Conservation (phyloP, 345 rosid genomes). For the Linum trigynum region DNA sequence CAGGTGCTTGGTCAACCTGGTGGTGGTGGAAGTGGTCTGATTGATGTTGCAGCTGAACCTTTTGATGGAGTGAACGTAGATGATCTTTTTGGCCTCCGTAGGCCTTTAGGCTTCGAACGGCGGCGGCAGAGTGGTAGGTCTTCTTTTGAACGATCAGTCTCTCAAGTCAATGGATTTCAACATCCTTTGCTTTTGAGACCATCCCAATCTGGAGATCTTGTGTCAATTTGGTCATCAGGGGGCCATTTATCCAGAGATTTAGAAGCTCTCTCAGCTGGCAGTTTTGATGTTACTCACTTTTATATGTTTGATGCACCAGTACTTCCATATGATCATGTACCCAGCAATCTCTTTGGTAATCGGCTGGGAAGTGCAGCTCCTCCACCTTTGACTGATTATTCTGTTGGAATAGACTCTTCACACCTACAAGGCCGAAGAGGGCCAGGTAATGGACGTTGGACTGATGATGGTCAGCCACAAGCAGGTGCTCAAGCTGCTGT, state of each 20-base stretch:
- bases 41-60: conserved; percentile 89
- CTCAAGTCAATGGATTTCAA: conserved; percentile 76
- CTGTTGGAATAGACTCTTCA: conserved; percentile 66
- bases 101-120: conserved; percentile 83
- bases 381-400: conserved; percentile 73
- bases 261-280: conserved; percentile 58
- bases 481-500: conserved; percentile 66
- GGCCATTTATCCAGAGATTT: conserved; percentile 65
- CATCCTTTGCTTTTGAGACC: conserved; percentile 90
- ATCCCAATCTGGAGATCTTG: conserved; percentile 55
- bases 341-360: conserved; percentile 56
- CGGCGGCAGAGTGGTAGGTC: conserved; percentile 70
- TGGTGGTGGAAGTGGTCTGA: conserved; percentile 50
- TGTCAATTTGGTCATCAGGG: conserved; percentile 54
- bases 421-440: conserved; percentile 64
- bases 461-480: conserved; percentile 94
- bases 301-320: conserved; percentile 95
- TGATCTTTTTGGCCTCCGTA: conserved; percentile 81
- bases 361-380: conserved; percentile 58
- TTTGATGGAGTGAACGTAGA: conserved; percentile 94
- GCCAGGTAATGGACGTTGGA: conserved; percentile 81
- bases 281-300: conserved; percentile 69
- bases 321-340: conserved; percentile 62
- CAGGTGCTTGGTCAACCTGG: conserved; percentile 90
- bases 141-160: conserved; percentile 58